Evolutionary conservation across 129 eudicot genomes (phyloP), one percentile per base, ranked within the genome.

Genomic region (Sambucus nigra): DNA sequence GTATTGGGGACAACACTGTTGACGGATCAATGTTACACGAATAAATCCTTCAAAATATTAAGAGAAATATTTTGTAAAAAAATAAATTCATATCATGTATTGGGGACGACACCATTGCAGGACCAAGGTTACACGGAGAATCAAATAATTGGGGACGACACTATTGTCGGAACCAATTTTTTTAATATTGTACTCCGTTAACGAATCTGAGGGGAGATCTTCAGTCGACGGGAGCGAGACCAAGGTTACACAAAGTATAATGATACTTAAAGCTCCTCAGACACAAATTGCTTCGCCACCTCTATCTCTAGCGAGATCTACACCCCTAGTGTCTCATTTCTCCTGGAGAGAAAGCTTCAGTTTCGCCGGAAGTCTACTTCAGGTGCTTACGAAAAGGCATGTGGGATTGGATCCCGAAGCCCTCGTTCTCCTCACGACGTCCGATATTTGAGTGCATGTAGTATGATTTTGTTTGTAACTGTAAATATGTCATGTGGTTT

Each of bases 341-440:
- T 71, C 84, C 76, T 95, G 87, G 54, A 65, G 80, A 50, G 84
- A 79, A 62, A 76, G 83, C 5, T 84, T 61, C 64, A 63, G 68
- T 89, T 89, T 69, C 81, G 95, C 13, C 64, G 98, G 67, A 79
- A 73, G 76, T 81, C 95, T 19, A 61, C 84, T 42, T 84, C 95
- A 16, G 86, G 79, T 23, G 70, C 79, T 16, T 68, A 59, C 67
- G 89, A 82, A 63, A 91, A 81, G 81, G 81, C 89, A 45, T 66
- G 71, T 27, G 83, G 87, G 69, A 69, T 61, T 60, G 89, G 98
- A 85, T 64, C 81, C 74, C 42, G 98, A 73, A 79, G 86, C 95
- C 77, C 98, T 91, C 81, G 89, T 91, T 75, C 98, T 91, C 78
- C 94, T 82, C 65, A 82, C 75, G 76, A 79, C 92, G 63, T 79